Percentiles rank a stretch among this genome's conserved stretches.
These are phyloP conservation scores for Malassezia cuniculi DNA, from an alignment of 1,284 basidiomycete genomes.

Conservation along the genomic window DNA sequence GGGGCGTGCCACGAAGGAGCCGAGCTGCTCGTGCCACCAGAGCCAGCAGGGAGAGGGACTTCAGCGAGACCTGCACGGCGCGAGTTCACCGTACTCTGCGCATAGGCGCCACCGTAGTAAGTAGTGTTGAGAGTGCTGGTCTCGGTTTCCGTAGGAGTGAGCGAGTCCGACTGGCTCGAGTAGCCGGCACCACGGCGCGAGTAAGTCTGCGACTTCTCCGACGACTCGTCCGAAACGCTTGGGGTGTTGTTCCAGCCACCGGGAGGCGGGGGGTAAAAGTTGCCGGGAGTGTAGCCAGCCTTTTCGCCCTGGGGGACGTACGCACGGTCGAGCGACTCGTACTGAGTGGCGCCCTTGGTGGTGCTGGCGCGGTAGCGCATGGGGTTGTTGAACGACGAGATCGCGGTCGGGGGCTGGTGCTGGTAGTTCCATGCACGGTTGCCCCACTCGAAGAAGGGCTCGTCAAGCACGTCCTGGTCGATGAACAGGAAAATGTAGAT, in stretches of 20 bases:
- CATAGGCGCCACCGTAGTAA: slow-evolving; percentile 15
- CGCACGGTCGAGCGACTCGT: slow-evolving; percentile 1
- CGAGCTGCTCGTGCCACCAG: slow-evolving; percentile 7
- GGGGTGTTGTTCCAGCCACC: slow-evolving; percentile 11
- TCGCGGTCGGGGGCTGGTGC: slow-evolving; percentile 4
- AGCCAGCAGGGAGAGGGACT: slow-evolving; percentile 7
- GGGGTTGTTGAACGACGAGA: slow-evolving; percentile 10
- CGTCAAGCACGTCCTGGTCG: slow-evolving; percentile 50
- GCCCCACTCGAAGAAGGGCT: slow-evolving; percentile 42
- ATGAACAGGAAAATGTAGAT: slow-evolving; percentile 45
- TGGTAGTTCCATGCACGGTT: slow-evolving; percentile 37
- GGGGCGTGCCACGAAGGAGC: slow-evolving; percentile 10
- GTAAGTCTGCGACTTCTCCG: background rate
- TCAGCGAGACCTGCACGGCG: slow-evolving; percentile 11
- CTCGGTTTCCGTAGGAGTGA: no score
- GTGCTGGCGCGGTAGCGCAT: slow-evolving; percentile 19
- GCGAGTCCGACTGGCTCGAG: slow-evolving; percentile 2
- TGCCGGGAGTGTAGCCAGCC: slow-evolving; percentile 8
- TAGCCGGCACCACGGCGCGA: slow-evolving; percentile 29
- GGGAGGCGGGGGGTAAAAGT: background rate
- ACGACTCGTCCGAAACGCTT: slow-evolving; percentile 3
- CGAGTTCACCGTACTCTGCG: slow-evolving; percentile 7
- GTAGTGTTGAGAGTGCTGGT: slow-evolving; percentile 3
- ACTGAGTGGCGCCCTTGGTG: slow-evolving; percentile 9
- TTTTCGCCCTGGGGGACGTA: slow-evolving; percentile 3